A percentile compares a stretch with the other conserved stretches of the same genome.
Conservation (phyloP, 345 rosid genomes). For the Streptanthus diversifolius region DNA sequence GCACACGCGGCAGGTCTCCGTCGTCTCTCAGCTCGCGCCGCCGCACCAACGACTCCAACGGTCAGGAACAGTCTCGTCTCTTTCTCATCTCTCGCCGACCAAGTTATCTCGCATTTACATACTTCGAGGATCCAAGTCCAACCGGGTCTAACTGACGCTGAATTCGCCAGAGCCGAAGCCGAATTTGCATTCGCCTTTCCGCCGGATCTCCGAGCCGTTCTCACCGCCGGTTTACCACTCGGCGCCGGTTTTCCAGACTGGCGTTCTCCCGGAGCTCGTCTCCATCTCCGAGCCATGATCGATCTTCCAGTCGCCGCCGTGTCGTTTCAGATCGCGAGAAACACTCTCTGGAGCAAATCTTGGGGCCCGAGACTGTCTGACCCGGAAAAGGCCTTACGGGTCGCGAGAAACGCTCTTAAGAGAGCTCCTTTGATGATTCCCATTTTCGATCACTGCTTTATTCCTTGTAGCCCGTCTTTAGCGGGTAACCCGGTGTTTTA, state of each 20-base stretch:
- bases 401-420: slow-evolving; percentile 80
- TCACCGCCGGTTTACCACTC: slow-evolving; percentile 79
- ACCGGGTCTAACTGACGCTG: slow-evolving; percentile 74
- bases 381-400: slow-evolving; percentile 79
- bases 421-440: slow-evolving; percentile 89
- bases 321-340: slow-evolving; percentile 80
- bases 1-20: slow-evolving; percentile 89
- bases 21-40: slow-evolving; percentile 89
- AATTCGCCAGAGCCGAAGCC: slow-evolving; percentile 84
- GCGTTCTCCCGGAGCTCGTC: slow-evolving; percentile 77
- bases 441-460: slow-evolving; percentile 84
- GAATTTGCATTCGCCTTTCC: slow-evolving; percentile 91
- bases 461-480: slow-evolving; percentile 80
- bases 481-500: slow-evolving; percentile 97
- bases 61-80: slow-evolving; percentile 68
- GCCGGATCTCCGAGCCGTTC: slow-evolving; percentile 87
- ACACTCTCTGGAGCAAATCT: slow-evolving; percentile 80
- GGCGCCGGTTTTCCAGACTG: slow-evolving; percentile 95
- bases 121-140: slow-evolving; percentile 72
- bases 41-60: slow-evolving; percentile 53
- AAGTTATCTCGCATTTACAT: slow-evolving; percentile 66
- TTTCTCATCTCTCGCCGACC: slow-evolving; percentile 67
- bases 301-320: slow-evolving; percentile 93
- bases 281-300: slow-evolving; percentile 72
- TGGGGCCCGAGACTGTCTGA: slow-evolving; percentile 88